Conservation (phyloP, 1,284 basidiomycete species). For the Irpex sp. region DNA sequence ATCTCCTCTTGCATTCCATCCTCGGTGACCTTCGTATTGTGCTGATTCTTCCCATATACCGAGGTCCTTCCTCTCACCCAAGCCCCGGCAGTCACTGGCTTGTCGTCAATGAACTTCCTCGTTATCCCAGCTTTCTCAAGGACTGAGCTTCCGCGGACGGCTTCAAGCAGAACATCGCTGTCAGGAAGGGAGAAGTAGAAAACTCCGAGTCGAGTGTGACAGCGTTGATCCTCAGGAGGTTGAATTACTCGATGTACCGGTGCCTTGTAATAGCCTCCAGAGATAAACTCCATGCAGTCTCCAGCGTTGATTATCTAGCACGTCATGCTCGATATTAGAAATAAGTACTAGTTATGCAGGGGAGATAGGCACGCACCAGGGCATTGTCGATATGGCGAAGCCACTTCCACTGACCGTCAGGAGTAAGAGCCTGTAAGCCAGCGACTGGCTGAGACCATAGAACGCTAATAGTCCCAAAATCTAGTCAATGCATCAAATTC, state of each 20-base stretch:
- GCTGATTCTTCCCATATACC: constrained; percentile 29
- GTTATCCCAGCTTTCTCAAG: constrained; percentile 29
- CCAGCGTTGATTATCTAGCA: constrained; percentile 37
- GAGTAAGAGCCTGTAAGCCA: constrained; percentile 51
- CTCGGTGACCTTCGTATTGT: constrained; percentile 21
- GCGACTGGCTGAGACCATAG: constrained; percentile 58
- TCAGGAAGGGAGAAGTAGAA: constrained; percentile 38
- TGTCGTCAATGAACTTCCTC: constrained; percentile 25
- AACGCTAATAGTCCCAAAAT: constrained; percentile 51
- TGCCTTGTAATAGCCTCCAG: constrained; percentile 40
- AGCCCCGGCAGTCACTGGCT: constrained; percentile 35
- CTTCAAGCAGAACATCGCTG: constrained; percentile 25
- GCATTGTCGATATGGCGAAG: constrained; percentile 58
- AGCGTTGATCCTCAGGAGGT: constrained; percentile 46
- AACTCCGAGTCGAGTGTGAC: constrained; percentile 37
- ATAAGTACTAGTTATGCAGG: neutral
- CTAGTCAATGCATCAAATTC: constrained; percentile 24
- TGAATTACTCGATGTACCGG: constrained; percentile 41
- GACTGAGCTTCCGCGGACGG: constrained; percentile 28
- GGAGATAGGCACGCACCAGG: constrained; percentile 33
- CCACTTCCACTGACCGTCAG: constrained; percentile 55
- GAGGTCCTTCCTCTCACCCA: constrained; percentile 37
- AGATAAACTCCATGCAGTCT: constrained; percentile 38
- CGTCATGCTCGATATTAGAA: neutral
- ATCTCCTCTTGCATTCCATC: constrained; percentile 30